Conservation (phyloP, 2,329 filamentous ascomycete genomes). For the Phyllosticta citribraziliensis region DNA sequence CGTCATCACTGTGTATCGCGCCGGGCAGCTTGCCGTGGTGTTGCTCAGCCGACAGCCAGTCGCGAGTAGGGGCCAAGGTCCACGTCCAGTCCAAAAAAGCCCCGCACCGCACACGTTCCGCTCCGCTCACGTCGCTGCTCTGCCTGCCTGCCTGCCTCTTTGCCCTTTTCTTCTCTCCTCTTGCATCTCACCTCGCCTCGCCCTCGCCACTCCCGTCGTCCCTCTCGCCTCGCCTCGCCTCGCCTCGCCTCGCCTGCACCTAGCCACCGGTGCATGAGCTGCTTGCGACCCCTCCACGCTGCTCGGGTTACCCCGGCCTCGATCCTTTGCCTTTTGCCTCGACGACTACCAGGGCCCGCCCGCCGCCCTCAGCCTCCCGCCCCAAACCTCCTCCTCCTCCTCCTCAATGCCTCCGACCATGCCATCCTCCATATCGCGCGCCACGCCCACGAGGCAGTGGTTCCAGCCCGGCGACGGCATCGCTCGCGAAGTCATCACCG, state of each 20-base stretch:
- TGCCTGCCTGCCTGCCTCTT: too few relatives aligned
- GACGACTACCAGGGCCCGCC: not conserved
- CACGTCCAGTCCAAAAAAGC: not conserved
- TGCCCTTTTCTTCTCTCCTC: not conserved
- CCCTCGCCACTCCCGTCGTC: too few relatives aligned
- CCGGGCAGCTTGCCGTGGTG: not conserved
- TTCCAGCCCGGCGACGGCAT: conserved; percentile 42
- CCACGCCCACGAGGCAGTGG: conserved; percentile 33
- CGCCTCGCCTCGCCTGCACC: not conserved
- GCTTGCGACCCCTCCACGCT: not conserved
- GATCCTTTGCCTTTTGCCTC: not conserved
- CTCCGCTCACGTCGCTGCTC: too few relatives aligned
- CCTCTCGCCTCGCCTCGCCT: not conserved
- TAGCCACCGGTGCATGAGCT: not conserved
- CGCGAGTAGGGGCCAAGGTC: too few relatives aligned
- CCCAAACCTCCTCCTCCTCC: not conserved
- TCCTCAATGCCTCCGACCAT: conserved; percentile 13
- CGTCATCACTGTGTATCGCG: not conserved
- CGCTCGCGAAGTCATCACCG: conserved; percentile 41
- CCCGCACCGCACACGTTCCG: not conserved
- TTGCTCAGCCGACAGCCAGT: not conserved
- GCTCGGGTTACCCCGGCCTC: not conserved
- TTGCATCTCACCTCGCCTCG: not conserved
- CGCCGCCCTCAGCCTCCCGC: not conserved
- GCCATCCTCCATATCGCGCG: conserved; percentile 14